A percentile compares a stretch with the other conserved stretches of the same genome.
Conservation (phyloP, 2,329 filamentous ascomycete species). For the Fusarium humuli region DNA sequence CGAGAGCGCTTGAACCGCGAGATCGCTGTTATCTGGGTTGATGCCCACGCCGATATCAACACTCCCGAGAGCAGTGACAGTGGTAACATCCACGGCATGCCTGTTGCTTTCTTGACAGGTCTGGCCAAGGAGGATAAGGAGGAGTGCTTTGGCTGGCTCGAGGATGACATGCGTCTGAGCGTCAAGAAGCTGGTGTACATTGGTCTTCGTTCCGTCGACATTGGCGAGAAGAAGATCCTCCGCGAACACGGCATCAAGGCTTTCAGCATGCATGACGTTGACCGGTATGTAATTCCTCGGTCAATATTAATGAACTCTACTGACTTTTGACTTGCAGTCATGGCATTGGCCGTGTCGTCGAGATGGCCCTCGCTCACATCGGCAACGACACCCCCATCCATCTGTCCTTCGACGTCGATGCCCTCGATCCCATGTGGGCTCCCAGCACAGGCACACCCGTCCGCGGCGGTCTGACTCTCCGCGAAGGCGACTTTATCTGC, state of each 20-base stretch:
- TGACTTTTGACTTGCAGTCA: slow-evolving; percentile 63
- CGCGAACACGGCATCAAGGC: slow-evolving; percentile 91
- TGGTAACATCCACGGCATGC: slow-evolving; percentile 98
- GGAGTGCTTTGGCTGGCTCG: slow-evolving; percentile 91
- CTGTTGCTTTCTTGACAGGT: slow-evolving; percentile 89
- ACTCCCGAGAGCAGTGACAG: slow-evolving; percentile 89
- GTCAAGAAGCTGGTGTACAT: slow-evolving; percentile 95
- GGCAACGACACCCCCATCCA: slow-evolving; percentile 96
- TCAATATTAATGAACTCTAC: not conserved
- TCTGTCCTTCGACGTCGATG: slow-evolving; percentile 96
- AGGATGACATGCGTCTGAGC: slow-evolving; percentile 75
- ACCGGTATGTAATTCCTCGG: slow-evolving; percentile 68
- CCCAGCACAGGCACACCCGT: slow-evolving; percentile 96
- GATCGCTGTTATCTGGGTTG: slow-evolving; percentile 97
- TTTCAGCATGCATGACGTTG: slow-evolving; percentile 98
- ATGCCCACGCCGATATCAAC: slow-evolving; percentile 98
- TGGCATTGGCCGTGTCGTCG: slow-evolving; percentile 94
- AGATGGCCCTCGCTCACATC: slow-evolving; percentile 98
- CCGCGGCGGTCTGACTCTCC: slow-evolving; percentile 88
- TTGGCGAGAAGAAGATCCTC: slow-evolving; percentile 92
- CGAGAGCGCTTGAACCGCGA: slow-evolving; percentile 85
- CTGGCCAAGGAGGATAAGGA: slow-evolving; percentile 80
- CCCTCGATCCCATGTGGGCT: slow-evolving; percentile 94
- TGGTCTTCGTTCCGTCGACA: slow-evolving; percentile 90
- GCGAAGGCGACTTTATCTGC: slow-evolving; percentile 97